Evolutionary conservation across 2,329 filamentous ascomycete genomes (phyloP), one percentile per base, ranked within the genome.

Genomic region (Beauveria varroae): DNA sequence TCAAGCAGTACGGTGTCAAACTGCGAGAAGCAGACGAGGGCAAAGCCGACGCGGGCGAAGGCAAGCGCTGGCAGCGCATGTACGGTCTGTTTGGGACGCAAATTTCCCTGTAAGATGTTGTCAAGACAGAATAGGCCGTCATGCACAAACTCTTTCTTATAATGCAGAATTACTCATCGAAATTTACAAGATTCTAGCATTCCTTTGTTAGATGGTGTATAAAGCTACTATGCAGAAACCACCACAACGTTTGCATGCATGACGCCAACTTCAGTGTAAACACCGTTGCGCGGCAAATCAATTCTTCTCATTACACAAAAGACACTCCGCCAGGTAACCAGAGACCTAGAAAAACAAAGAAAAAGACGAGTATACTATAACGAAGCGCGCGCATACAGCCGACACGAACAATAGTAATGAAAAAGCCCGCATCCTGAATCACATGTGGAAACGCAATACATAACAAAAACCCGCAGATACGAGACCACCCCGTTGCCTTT

Each of bases 1-100:
- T 93, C 63, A 80, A 80, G 64, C 87, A 92, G 70, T 92, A 89
- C 66, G 89, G 88, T 6, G 75, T 89, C 51, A 78, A 74, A 60
- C 71, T 79, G 16, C 64, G 61, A 5, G 75, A 77, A 63, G 55
- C 63, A 26, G 74, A 83, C 64, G 69, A 74, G 18, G 64, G 61
- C 5, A 78, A 78, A 65, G 78, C 76, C 1, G 71, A 81, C 66
- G 77, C 75, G 43, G 81, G 78, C 14, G 62, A 73, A 1, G 78
- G 72, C 3, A 74, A 65, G 65, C 74, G 80, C 34, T 91, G 87
- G 86, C 75, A 86, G 68, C 80, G 85, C 61, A 74, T 83, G 64
- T 90, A 86, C 73, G 79, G 80, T 6, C 69, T 92, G 58, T 89
- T 87, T 69, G 85, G 83, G 10, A 62, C 61, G 20, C 55, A 51